A percentile compares a stretch with the other conserved stretches of the same genome.
These are phyloP conservation scores for Penicillium rolfsii DNA, from an alignment of 2,329 filamentous ascomycete genomes.

Conservation along the genomic window DNA sequence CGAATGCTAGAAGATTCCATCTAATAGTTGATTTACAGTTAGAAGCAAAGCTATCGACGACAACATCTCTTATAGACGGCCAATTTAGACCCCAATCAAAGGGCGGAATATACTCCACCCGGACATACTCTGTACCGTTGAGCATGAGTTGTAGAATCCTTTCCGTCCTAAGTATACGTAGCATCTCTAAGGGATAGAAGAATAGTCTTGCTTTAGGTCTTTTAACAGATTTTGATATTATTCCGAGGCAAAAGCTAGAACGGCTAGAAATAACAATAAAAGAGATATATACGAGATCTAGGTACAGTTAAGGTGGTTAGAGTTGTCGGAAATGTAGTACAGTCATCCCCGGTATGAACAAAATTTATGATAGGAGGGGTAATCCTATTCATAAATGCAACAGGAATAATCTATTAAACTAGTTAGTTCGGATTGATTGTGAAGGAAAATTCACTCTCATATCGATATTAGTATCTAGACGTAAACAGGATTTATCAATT, in stretches of 20 bases:
- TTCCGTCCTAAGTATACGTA: slow-evolving; percentile 67
- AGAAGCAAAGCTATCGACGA: slow-evolving; percentile 73
- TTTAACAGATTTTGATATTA: slow-evolving; percentile 61
- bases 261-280: slow-evolving; percentile 28
- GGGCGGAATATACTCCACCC: slow-evolving; percentile 69
- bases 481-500: background rate
- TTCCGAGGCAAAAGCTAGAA: slow-evolving; percentile 27
- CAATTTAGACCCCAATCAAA: slow-evolving; percentile 40
- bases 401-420: slow-evolving; percentile 56
- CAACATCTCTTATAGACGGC: slow-evolving; percentile 67
- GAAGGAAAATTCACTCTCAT: slow-evolving; percentile 2
- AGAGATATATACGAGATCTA: slow-evolving; percentile 57
- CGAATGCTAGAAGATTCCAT: slow-evolving; percentile 62
- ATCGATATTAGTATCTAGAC: slow-evolving; percentile 22
- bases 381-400: slow-evolving; percentile 62
- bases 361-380: slow-evolving; percentile 53
- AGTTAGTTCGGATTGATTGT: background rate
- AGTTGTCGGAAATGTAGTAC: slow-evolving; percentile 55
- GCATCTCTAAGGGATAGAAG: slow-evolving; percentile 69
- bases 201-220: slow-evolving; percentile 65
- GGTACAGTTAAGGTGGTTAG: slow-evolving; percentile 60
- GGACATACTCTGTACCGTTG: slow-evolving; percentile 55
- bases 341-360: slow-evolving; percentile 63
- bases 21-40: slow-evolving; percentile 64
- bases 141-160: slow-evolving; percentile 54